A percentile compares a stretch with the other conserved stretches of the same genome.
phyloP scores from a whole-genome alignment of 2,329 filamentous ascomycete genomes.

The Calonectria pseudoturangicola region DNA sequence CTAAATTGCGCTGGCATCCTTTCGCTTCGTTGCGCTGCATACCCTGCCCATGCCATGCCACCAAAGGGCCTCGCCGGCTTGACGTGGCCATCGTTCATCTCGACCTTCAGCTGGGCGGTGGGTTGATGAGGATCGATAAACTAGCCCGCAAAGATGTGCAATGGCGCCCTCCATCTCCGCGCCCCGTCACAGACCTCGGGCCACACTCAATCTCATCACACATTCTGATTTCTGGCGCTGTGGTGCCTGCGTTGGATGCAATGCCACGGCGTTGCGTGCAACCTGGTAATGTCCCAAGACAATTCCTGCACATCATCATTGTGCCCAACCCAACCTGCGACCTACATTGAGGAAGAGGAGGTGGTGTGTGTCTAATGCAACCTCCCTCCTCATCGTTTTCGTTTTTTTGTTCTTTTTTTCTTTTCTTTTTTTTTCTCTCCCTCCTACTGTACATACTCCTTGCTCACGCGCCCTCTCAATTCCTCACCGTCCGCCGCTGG shows the following conservation, averaged over 20 bases:
- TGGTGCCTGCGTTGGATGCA: slow-evolving; percentile 22
- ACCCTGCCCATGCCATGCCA: slow-evolving; percentile 17
- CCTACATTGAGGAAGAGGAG: neutral
- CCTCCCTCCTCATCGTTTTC: slow-evolving; percentile 13
- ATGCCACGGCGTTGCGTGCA: slow-evolving; percentile 21
- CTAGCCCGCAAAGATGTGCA: slow-evolving; percentile 25
- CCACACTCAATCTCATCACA: slow-evolving; percentile 7
- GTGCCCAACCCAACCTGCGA: slow-evolving; percentile 35
- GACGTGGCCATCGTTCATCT: slow-evolving; percentile 39
- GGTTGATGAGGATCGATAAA: slow-evolving; percentile 32
- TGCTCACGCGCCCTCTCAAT: slow-evolving; percentile 32
- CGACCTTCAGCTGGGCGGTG: slow-evolving; percentile 25
- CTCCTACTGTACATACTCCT: neutral
- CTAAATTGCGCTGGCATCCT: slow-evolving; percentile 30
- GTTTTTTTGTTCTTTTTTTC: slow-evolving; percentile 12
- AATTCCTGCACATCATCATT: slow-evolving; percentile 39
- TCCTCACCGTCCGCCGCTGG: slow-evolving; percentile 48
- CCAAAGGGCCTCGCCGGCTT: slow-evolving; percentile 30
- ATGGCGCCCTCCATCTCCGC: slow-evolving; percentile 14
- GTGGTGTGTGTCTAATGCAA: slow-evolving; percentile 27
- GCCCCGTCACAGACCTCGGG: slow-evolving; percentile 3
- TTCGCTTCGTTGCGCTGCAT: slow-evolving; percentile 27
- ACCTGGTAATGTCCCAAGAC: slow-evolving; percentile 24
- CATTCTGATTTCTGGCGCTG: neutral
- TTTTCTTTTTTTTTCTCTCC: slow-evolving; percentile 8